Percentiles rank a stretch among this genome's conserved stretches.
These are phyloP conservation scores for Priceomyces carsonii DNA, from an alignment of 805 yeast genomes.

Conservation along the genomic window DNA sequence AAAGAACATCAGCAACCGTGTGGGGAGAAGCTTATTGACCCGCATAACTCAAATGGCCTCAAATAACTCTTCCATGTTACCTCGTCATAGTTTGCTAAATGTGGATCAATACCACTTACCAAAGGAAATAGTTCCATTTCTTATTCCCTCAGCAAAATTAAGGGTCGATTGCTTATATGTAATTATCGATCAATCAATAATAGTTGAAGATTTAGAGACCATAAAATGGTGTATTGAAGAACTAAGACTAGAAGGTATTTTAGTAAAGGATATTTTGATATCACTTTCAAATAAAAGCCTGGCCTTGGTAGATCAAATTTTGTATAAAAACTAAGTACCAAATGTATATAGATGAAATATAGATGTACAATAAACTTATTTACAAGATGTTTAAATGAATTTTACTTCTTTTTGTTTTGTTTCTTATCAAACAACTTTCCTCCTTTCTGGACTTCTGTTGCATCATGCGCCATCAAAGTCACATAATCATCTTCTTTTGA, in stretches of 20 bases:
- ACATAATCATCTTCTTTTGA: slow-evolving; percentile 48
- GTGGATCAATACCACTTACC: slow-evolving; percentile 22
- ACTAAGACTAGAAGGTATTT: slow-evolving; percentile 27
- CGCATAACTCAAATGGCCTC: slow-evolving; percentile 1
- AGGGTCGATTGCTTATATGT: slow-evolving; percentile 19
- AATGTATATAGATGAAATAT: slow-evolving; percentile 1
- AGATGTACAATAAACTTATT: slow-evolving; percentile 8
- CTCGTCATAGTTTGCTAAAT: slow-evolving; percentile 9
- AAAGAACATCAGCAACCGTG: slow-evolving; percentile 18
- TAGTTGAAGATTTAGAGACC: slow-evolving; percentile 20
- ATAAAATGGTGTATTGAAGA: slow-evolving; percentile 33
- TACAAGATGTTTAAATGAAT: slow-evolving; percentile 7
- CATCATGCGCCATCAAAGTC: slow-evolving; percentile 60
- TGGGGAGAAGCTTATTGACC: slow-evolving; percentile 8
- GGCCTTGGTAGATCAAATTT: slow-evolving; percentile 1
- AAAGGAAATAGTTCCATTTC: slow-evolving; percentile 13
- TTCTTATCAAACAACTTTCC: slow-evolving; percentile 52
- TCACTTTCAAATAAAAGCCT: neutral
- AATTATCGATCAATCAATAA: slow-evolving; percentile 23
- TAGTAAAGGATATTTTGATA: slow-evolving; percentile 16
- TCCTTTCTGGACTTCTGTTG: slow-evolving; percentile 54
- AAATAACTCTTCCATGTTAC: neutral
- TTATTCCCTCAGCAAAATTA: slow-evolving; percentile 14
- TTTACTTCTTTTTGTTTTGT: slow-evolving; percentile 40
- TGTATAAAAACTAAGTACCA: neutral